A percentile compares a stretch with the other conserved stretches of the same genome.
Evolutionary conservation across 208 protist genomes (phyloP).

Genomic region (Balamuthia mandrillaris): DNA sequence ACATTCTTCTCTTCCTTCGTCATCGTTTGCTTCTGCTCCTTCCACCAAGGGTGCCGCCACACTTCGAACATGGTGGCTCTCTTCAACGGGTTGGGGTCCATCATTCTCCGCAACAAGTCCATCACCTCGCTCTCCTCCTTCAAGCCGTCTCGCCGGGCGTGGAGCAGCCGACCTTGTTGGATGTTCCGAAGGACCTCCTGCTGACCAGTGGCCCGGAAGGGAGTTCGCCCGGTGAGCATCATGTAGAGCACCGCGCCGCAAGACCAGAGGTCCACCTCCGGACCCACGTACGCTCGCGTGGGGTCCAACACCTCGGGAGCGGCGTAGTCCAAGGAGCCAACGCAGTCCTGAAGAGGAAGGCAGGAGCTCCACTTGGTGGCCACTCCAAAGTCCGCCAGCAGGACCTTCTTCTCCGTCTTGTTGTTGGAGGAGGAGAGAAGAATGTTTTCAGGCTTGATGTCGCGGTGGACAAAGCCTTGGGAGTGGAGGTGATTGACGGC

Average conservation of each 20-base stretch:
- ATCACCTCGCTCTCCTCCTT: neutral
- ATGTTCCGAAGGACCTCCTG: neutral
- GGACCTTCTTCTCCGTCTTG: neutral
- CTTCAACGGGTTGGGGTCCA: slow-evolving; percentile 20
- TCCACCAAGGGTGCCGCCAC: slow-evolving; percentile 22
- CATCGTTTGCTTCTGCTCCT: too few relatives aligned
- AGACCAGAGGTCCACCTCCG: neutral
- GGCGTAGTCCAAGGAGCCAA: slow-evolving; percentile 20
- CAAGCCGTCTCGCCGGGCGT: too few relatives aligned
- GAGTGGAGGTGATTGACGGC: neutral
- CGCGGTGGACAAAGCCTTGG: neutral
- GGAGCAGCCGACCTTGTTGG: too few relatives aligned
- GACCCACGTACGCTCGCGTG: neutral
- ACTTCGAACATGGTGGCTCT: slow-evolving; percentile 13
- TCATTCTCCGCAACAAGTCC: neutral
- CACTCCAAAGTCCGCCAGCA: neutral
- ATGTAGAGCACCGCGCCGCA: neutral
- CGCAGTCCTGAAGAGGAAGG: neutral
- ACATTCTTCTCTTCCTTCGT: too few relatives aligned
- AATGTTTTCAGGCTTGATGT: slow-evolving; percentile 24
- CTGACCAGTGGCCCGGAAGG: neutral
- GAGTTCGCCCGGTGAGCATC: neutral
- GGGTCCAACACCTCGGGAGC: neutral
- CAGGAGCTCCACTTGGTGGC: neutral
- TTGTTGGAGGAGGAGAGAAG: slow-evolving; percentile 3